These are phyloP conservation scores for Corymbia citriodora DNA, from an alignment of 441 rosid species.

Conservation along the genomic window DNA sequence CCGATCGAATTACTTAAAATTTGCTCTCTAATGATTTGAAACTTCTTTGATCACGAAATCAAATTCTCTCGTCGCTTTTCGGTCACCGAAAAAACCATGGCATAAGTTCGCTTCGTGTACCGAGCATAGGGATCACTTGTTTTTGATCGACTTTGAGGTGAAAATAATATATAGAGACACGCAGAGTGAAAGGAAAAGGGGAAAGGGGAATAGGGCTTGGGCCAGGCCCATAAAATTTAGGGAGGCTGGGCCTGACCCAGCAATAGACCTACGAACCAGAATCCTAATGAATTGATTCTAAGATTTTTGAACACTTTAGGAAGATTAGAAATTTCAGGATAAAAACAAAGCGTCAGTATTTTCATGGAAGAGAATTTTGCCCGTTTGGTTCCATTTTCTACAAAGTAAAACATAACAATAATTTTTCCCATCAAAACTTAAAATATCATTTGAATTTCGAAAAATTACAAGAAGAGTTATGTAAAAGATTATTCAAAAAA, in stretches of 20 bases:
- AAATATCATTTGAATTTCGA: neutral
- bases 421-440: neutral
- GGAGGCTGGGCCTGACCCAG: neutral
- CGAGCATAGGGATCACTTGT: neutral
- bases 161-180: neutral
- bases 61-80: accelerated
- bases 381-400: neutral
- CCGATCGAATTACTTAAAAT: neutral
- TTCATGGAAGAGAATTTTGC: neutral
- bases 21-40: neutral
- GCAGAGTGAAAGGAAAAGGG: neutral
- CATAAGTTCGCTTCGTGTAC: neutral
- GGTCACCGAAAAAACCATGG: accelerated
- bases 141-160: neutral
- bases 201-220: neutral
- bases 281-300: neutral
- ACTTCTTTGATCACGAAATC: neutral
- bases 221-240: neutral
- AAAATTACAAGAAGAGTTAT: neutral
- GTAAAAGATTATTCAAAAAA: too few relatives aligned
- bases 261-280: neutral
- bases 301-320: neutral
- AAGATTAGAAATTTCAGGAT: neutral
- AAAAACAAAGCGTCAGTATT: neutral
- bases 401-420: neutral